A percentile compares a stretch with the other conserved stretches of the same genome.
phyloP scores from a whole-genome alignment of 345 rosid species.

The Cardamine resedifolia region DNA sequence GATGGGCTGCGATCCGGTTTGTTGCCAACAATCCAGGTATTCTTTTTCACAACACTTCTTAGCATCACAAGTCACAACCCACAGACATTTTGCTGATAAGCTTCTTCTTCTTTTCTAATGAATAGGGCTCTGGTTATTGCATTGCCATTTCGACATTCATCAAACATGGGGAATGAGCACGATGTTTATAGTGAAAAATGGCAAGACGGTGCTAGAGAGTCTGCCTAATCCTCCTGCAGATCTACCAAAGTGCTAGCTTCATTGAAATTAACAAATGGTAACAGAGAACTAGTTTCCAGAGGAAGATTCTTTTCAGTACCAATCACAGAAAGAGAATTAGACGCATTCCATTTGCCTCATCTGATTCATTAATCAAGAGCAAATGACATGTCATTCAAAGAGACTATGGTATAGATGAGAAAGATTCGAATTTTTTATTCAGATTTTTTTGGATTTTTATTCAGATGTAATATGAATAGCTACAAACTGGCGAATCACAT shows the following conservation, averaged over 20 bases:
- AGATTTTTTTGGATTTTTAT: background rate
- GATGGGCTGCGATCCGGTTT: slow-evolving; percentile 89
- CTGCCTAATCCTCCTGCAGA: slow-evolving; percentile 79
- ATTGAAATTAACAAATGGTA: slow-evolving; percentile 20
- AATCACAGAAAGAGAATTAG: background rate
- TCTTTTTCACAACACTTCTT: slow-evolving; percentile 7
- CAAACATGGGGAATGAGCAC: slow-evolving; percentile 85
- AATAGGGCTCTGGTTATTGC: slow-evolving; percentile 86
- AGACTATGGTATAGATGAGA: slow-evolving; percentile 15
- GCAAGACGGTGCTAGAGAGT: slow-evolving; percentile 54
- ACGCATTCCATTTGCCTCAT: slow-evolving; percentile 5
- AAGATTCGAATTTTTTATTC: slow-evolving; percentile 18
- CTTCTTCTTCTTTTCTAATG: background rate
- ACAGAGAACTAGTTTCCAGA: slow-evolving; percentile 1
- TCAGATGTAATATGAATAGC: background rate
- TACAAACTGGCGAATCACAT: slow-evolving; percentile 10
- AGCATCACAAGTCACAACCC: slow-evolving; percentile 24
- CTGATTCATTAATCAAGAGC: slow-evolving; percentile 1
- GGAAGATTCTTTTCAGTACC: slow-evolving; percentile 4
- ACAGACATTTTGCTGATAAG: slow-evolving; percentile 20
- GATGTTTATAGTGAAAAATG: slow-evolving; percentile 67
- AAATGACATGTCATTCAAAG: slow-evolving; percentile 22
- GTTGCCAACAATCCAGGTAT: slow-evolving; percentile 81
- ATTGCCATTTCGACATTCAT: slow-evolving; percentile 78
- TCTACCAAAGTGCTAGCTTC: slow-evolving; percentile 67